phyloP scores from a whole-genome alignment of 495 filamentous ascomycete genomes.

The Xylaria scruposa region DNA sequence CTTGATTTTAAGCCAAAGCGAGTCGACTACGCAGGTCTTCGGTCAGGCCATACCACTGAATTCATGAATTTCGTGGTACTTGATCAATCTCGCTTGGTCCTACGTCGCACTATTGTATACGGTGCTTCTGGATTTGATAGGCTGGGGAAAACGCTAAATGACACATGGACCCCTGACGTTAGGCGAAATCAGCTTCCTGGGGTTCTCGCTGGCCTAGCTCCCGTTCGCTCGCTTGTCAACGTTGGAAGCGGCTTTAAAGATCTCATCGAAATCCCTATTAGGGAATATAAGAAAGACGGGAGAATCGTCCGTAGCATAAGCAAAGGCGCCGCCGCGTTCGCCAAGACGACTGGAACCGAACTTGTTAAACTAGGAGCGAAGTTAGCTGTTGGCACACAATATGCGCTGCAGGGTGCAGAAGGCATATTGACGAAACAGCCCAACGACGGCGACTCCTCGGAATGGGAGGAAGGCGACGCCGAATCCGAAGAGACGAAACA shows the following conservation, averaged over 20 bases:
- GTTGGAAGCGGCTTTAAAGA: slow-evolving; percentile 86
- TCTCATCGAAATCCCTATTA: slow-evolving; percentile 85
- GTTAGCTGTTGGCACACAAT: slow-evolving; percentile 93
- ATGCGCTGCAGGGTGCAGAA: slow-evolving; percentile 85
- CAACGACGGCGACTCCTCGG: slow-evolving; percentile 39
- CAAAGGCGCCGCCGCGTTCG: slow-evolving; percentile 88
- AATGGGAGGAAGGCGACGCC: slow-evolving; percentile 67
- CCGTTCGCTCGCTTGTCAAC: slow-evolving; percentile 86
- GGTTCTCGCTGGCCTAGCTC: slow-evolving; percentile 87
- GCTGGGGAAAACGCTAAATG: slow-evolving; percentile 85
- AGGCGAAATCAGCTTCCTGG: slow-evolving; percentile 87
- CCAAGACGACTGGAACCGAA: slow-evolving; percentile 89
- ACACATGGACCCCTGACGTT: slow-evolving; percentile 97
- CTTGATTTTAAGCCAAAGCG: slow-evolving; percentile 98
- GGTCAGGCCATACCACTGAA: slow-evolving; percentile 97
- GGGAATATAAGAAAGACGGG: slow-evolving; percentile 93
- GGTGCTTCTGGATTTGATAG: slow-evolving; percentile 89
- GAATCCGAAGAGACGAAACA: slow-evolving; percentile 72
- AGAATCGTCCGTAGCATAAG: slow-evolving; percentile 88
- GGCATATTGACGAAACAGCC: slow-evolving; percentile 67
- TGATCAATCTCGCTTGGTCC: slow-evolving; percentile 83
- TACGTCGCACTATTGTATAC: slow-evolving; percentile 90
- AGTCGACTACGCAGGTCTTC: slow-evolving; percentile 90
- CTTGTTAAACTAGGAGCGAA: slow-evolving; percentile 93
- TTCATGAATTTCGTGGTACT: slow-evolving; percentile 99